Percentiles rank a stretch among this genome's conserved stretches.
These are phyloP conservation scores for Escovopsis sp. DNA, from an alignment of 2,329 filamentous ascomycete species.

Conservation along the genomic window DNA sequence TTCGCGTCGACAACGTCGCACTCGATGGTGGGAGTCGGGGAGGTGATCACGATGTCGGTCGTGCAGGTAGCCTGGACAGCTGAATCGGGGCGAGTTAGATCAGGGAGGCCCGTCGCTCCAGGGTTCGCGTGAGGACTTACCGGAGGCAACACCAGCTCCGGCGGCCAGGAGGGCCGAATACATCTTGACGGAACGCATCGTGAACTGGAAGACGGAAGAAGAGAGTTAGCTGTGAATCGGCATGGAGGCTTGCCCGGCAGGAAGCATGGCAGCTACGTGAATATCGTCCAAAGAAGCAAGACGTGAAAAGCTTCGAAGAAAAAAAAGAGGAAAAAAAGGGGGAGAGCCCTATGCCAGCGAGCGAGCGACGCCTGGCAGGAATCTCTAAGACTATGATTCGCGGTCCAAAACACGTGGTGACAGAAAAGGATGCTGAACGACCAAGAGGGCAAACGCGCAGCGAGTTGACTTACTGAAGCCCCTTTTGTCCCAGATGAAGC, in stretches of 20 bases:
- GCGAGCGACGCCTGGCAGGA: not conserved
- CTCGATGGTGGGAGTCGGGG: conserved; percentile 44
- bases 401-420: conserved; percentile 11
- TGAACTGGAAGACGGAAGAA: conserved; percentile 15
- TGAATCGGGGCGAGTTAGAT: not conserved
- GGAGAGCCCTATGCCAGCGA: not conserved
- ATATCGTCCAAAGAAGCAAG: not conserved
- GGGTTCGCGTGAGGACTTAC: conserved; percentile 17
- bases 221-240: conserved; percentile 1
- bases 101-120: not conserved
- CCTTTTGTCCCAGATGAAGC: not conserved
- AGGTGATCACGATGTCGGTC: conserved; percentile 46
- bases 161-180: conserved; percentile 31
- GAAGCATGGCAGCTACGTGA: not conserved
- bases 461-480: conserved; percentile 1
- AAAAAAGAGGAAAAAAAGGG: conserved; percentile 2
- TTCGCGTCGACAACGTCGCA: conserved; percentile 59
- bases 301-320: conserved; percentile 1
- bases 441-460: conserved; percentile 2
- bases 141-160: conserved; percentile 25
- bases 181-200: conserved; percentile 32
- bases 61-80: conserved; percentile 23
- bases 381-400: conserved; percentile 7
- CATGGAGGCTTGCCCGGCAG: not conserved
- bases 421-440: conserved; percentile 11